Percentiles rank a stretch among this genome's conserved stretches.
Evolutionary conservation across 2,329 filamentous ascomycete genomes (phyloP).

Genomic region (Pseudomassariella vexata): DNA sequence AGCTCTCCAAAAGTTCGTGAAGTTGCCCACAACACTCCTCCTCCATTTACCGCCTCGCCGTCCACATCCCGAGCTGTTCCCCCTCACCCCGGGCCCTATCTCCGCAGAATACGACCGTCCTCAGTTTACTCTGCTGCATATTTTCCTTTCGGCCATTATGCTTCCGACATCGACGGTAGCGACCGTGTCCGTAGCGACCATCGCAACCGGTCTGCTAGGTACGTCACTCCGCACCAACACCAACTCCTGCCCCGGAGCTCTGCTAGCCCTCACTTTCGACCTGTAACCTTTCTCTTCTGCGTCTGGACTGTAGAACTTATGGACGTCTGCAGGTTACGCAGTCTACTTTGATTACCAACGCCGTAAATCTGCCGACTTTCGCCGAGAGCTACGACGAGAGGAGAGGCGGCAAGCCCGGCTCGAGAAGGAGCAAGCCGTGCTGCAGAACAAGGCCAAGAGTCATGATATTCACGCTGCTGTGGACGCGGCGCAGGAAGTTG

Average conservation of each 20-base stretch:
- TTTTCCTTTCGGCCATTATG: slow-evolving; percentile 27
- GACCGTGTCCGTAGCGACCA: slow-evolving; percentile 56
- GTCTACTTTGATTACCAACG: slow-evolving; percentile 65
- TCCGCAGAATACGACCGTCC: too few species aligned
- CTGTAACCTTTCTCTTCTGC: not conserved
- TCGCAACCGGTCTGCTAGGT: slow-evolving; percentile 57
- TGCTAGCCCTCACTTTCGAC: slow-evolving; percentile 4
- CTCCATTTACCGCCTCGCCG: too few species aligned
- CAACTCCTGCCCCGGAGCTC: slow-evolving; percentile 5
- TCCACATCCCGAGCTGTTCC: too few species aligned
- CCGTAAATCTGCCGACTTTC: slow-evolving; percentile 59
- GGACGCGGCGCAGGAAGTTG: slow-evolving; percentile 79
- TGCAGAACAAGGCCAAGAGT: slow-evolving; percentile 60
- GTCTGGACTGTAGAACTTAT: too few species aligned
- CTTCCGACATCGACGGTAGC: slow-evolving; percentile 49
- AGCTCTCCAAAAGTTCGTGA: too few species aligned
- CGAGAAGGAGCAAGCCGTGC: slow-evolving; percentile 67
- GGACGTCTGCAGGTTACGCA: slow-evolving; percentile 55
- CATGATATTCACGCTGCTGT: slow-evolving; percentile 70
- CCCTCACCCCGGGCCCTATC: too few species aligned
- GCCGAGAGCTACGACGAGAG: slow-evolving; percentile 65
- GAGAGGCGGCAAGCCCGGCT: slow-evolving; percentile 66
- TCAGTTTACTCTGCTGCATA: too few species aligned
- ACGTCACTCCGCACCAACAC: slow-evolving; percentile 21
- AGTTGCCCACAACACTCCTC: too few species aligned